phyloP scores from a whole-genome alignment of 2,329 filamentous ascomycete species.

The Trichophyton verrucosum region DNA sequence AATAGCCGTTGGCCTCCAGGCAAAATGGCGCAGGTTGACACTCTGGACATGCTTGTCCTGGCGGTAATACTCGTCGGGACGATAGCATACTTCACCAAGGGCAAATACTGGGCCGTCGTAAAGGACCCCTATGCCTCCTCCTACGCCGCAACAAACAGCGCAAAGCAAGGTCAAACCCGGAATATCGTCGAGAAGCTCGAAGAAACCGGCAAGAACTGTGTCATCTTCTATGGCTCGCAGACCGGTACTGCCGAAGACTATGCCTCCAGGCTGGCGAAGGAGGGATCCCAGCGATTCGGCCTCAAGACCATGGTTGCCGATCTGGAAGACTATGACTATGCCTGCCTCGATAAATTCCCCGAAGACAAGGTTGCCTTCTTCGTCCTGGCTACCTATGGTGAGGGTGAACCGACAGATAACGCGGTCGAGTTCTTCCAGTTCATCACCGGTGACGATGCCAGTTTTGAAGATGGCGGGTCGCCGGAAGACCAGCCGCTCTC shows the following conservation, averaged over 20 bases:
- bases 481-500: slow-evolving; percentile 57
- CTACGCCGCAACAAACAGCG: slow-evolving; percentile 48
- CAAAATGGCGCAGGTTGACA: slow-evolving; percentile 89
- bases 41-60: slow-evolving; percentile 87
- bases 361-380: slow-evolving; percentile 90
- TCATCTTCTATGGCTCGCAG: slow-evolving; percentile 97
- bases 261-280: slow-evolving; percentile 88
- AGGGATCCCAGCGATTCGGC: slow-evolving; percentile 90
- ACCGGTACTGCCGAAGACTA: slow-evolving; percentile 98
- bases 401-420: slow-evolving; percentile 97
- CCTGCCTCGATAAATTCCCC: slow-evolving; percentile 79
- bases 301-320: slow-evolving; percentile 98
- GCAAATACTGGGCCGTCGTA: slow-evolving; percentile 76
- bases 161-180: slow-evolving; percentile 69
- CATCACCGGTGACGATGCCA: slow-evolving; percentile 65
- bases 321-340: slow-evolving; percentile 93
- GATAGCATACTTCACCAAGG: slow-evolving; percentile 93
- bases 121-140: slow-evolving; percentile 80
- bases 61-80: slow-evolving; percentile 73
- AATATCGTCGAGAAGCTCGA: slow-evolving; percentile 95
- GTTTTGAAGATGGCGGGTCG: slow-evolving; percentile 58
- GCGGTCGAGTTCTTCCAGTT: slow-evolving; percentile 99
- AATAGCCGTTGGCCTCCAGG: not conserved
- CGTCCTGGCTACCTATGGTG: slow-evolving; percentile 90
- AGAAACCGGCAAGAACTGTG: slow-evolving; percentile 88